These are phyloP conservation scores for Nigrospora oryzae DNA, from an alignment of 2,329 filamentous ascomycete species.

Conservation along the genomic window DNA sequence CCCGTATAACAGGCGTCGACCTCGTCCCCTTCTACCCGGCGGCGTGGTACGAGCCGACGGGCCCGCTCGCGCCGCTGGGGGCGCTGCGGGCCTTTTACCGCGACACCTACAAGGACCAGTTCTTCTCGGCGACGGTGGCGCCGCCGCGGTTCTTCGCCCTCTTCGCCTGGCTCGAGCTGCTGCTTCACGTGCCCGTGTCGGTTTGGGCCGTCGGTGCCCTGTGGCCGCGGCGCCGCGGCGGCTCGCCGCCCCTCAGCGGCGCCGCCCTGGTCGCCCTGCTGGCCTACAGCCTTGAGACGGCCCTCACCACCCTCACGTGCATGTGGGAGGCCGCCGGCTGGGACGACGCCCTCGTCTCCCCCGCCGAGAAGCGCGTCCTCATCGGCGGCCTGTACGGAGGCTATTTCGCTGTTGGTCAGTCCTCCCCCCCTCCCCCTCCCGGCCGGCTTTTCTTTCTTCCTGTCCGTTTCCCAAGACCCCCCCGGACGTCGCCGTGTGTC, in stretches of 20 bases:
- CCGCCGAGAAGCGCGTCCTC: slow-evolving; percentile 34
- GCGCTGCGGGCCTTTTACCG: slow-evolving; percentile 38
- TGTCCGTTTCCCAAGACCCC: neutral
- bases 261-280: slow-evolving; percentile 39
- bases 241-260: slow-evolving; percentile 26
- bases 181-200: slow-evolving; percentile 41
- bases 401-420: slow-evolving; percentile 45
- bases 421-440: neutral
- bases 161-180: slow-evolving; percentile 40
- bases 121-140: slow-evolving; percentile 28
- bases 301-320: slow-evolving; percentile 42
- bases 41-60: slow-evolving; percentile 26
- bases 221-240: slow-evolving; percentile 3
- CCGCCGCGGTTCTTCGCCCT: slow-evolving; percentile 41
- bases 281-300: slow-evolving; percentile 41
- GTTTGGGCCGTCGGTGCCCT: slow-evolving; percentile 37
- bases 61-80: slow-evolving; percentile 39
- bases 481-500: neutral
- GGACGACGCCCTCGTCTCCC: slow-evolving; percentile 34
- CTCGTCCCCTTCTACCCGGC: slow-evolving; percentile 43
- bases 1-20: slow-evolving; percentile 37
- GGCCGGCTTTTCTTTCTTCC: too few relatives aligned
- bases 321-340: slow-evolving; percentile 40
- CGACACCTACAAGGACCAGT: slow-evolving; percentile 41
- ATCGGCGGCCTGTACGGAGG: slow-evolving; percentile 41